Conservation (phyloP, 140 eudicot species). For the Flaveria floridana region DNA sequence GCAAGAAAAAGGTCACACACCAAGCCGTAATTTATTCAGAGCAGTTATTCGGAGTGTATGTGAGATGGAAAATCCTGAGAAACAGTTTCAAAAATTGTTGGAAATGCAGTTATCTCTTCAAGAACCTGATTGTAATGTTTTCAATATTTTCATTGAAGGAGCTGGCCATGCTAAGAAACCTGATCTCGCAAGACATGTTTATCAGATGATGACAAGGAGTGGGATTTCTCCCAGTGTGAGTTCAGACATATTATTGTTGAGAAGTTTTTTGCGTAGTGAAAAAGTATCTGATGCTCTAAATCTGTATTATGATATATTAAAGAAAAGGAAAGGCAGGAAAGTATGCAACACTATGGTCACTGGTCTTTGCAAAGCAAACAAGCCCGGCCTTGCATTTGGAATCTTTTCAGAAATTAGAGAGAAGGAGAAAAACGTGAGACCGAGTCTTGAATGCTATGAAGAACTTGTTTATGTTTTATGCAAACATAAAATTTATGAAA, state of each 20-base stretch:
- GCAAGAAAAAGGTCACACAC: slow-evolving; percentile 71
- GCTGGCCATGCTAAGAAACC: slow-evolving; percentile 67
- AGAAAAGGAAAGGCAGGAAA: slow-evolving; percentile 44
- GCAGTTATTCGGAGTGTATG: slow-evolving; percentile 52
- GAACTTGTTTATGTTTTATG: slow-evolving; percentile 58
- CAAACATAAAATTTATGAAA: slow-evolving; percentile 33
- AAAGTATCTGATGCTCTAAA: slow-evolving; percentile 48
- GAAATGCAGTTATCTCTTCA: slow-evolving; percentile 57
- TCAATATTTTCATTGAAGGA: slow-evolving; percentile 61
- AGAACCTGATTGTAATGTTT: slow-evolving; percentile 26
- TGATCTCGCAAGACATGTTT: slow-evolving; percentile 58
- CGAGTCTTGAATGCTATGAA: slow-evolving; percentile 62
- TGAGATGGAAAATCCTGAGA: slow-evolving; percentile 58
- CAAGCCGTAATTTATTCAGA: slow-evolving; percentile 37
- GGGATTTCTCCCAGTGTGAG: slow-evolving; percentile 42
- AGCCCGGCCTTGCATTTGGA: slow-evolving; percentile 43
- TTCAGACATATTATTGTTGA: slow-evolving; percentile 51
- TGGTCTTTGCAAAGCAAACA: slow-evolving; percentile 65
- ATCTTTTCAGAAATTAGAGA: slow-evolving; percentile 44
- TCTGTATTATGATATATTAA: slow-evolving; percentile 37
- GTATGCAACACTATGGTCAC: slow-evolving; percentile 42
- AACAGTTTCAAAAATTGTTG: slow-evolving; percentile 46
- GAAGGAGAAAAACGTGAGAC: slow-evolving; percentile 26
- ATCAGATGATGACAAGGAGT: slow-evolving; percentile 48
- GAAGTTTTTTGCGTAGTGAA: slow-evolving; percentile 45